Conservation (phyloP, 495 filamentous ascomycete genomes). For the Daldinia bambusicola region DNA sequence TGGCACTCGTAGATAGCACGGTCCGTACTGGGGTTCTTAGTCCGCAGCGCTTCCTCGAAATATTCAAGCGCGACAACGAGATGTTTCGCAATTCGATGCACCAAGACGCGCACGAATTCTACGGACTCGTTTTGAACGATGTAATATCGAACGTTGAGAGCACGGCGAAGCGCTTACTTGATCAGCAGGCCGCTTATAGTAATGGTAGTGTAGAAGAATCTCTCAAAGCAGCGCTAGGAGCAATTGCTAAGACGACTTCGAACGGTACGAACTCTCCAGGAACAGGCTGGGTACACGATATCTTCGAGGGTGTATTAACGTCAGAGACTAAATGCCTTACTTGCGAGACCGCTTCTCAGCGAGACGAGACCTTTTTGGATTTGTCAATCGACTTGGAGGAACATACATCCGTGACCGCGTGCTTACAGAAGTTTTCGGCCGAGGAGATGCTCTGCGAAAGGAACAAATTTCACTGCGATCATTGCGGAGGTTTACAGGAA, state of each 20-base stretch:
- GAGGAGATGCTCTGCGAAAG: conserved; percentile 99
- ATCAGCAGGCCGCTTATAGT: conserved; percentile 56
- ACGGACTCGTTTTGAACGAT: conserved; percentile 94
- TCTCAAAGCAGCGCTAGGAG: conserved; percentile 57
- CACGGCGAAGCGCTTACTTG: conserved; percentile 69
- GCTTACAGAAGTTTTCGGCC: conserved; percentile 92
- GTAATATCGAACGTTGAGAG: conserved; percentile 93
- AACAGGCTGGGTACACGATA: conserved; percentile 94
- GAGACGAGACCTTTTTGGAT: conserved; percentile 95
- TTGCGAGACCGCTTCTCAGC: conserved; percentile 93
- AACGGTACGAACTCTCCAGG: conserved; percentile 58
- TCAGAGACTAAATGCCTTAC: conserved; percentile 97
- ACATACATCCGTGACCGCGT: conserved; percentile 96
- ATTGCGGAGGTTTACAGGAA: conserved; percentile 95
- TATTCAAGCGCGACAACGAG: conserved; percentile 92
- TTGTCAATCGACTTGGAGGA: conserved; percentile 95
- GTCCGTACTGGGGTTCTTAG: conserved; percentile 91
- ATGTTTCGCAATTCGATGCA: conserved; percentile 98
- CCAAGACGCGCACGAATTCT: conserved; percentile 97
- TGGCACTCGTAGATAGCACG: conserved; percentile 82
- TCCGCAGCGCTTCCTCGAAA: conserved; percentile 91
- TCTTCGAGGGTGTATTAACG: conserved; percentile 93
- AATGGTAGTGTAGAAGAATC: conserved; percentile 52
- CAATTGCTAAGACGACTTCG: conserved; percentile 52
- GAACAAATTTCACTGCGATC: conserved; percentile 99